These are phyloP conservation scores for Phytomonas sp. DNA, from an alignment of 208 protist genomes.

Conservation along the genomic window DNA sequence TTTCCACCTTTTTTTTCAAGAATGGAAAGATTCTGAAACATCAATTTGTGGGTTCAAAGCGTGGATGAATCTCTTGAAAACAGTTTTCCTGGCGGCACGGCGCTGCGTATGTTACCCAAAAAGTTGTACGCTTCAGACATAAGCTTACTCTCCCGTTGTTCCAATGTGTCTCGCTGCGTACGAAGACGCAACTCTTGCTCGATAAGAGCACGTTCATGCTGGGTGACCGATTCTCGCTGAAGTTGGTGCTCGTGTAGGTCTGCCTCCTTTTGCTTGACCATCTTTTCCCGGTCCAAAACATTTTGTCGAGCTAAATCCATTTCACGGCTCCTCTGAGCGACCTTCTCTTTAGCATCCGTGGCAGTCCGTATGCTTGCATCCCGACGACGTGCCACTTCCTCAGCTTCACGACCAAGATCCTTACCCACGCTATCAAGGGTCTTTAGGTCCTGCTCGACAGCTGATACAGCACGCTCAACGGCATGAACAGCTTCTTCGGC, in stretches of 20 bases:
- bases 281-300: slow-evolving; percentile 62
- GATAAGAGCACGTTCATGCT: slow-evolving; percentile 83
- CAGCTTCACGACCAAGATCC: slow-evolving; percentile 69
- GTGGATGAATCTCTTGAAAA: slow-evolving; percentile 57
- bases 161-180: slow-evolving; percentile 81
- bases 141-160: slow-evolving; percentile 83
- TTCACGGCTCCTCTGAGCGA: slow-evolving; percentile 41
- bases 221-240: slow-evolving; percentile 75
- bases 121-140: slow-evolving; percentile 81
- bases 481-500: slow-evolving; percentile 69
- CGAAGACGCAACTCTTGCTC: slow-evolving; percentile 86
- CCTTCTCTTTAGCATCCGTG: slow-evolving; percentile 49
- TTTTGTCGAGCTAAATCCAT: slow-evolving; percentile 47
- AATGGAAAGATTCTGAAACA: not conserved
- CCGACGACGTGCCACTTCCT: slow-evolving; percentile 69
- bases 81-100: slow-evolving; percentile 32
- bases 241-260: slow-evolving; percentile 74
- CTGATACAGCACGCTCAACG: slow-evolving; percentile 58
- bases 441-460: slow-evolving; percentile 55
- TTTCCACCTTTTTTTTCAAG: not conserved
- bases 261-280: slow-evolving; percentile 59
- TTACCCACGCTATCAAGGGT: slow-evolving; percentile 80
- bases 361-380: slow-evolving; percentile 64
- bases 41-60: slow-evolving; percentile 18
- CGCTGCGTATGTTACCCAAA: slow-evolving; percentile 68